A percentile compares a stretch with the other conserved stretches of the same genome.
Conservation (phyloP, 495 filamentous ascomycete species). For the Pyrenula massariospora region DNA sequence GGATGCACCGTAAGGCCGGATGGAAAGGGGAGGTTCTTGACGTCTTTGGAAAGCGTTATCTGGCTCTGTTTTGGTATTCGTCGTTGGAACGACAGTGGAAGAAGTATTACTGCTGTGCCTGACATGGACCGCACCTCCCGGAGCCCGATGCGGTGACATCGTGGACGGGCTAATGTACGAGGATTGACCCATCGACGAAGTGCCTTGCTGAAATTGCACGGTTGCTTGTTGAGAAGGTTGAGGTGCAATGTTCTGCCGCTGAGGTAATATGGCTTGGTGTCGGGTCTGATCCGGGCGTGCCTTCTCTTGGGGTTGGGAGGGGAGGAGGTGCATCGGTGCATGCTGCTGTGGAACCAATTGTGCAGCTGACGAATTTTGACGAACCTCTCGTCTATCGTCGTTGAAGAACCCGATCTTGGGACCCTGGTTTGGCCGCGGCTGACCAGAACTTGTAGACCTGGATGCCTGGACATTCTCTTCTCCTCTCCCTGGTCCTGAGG, state of each 20-base stretch:
- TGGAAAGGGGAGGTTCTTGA: conserved; percentile 17
- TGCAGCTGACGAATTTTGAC: conserved; percentile 14
- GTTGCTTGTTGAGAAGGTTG: conserved; percentile 18
- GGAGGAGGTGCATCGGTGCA: conserved; percentile 18
- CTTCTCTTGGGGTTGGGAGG: conserved; percentile 17
- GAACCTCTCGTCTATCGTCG: conserved; percentile 30
- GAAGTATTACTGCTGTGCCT: conserved; percentile 28
- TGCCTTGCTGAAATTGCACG: conserved; percentile 4
- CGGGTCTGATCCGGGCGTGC: conserved; percentile 18
- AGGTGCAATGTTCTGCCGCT: not conserved
- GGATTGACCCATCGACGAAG: not conserved
- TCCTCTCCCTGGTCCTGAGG: conserved; percentile 3
- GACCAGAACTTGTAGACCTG: not conserved
- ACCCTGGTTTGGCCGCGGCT: conserved; percentile 13
- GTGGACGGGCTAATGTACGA: conserved; percentile 1
- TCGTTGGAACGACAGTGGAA: conserved; percentile 23
- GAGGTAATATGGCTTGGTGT: not conserved
- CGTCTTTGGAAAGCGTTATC: conserved; percentile 27
- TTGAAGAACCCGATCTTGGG: conserved; percentile 32
- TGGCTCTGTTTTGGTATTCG: conserved; percentile 22
- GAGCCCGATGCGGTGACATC: conserved; percentile 1
- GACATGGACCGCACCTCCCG: conserved; percentile 22
- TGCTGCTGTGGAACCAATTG: conserved; percentile 16
- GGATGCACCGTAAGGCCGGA: conserved; percentile 1
- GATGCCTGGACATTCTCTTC: conserved; percentile 5